phyloP scores from a whole-genome alignment of 345 rosid genomes.

The Brassica cretica region DNA sequence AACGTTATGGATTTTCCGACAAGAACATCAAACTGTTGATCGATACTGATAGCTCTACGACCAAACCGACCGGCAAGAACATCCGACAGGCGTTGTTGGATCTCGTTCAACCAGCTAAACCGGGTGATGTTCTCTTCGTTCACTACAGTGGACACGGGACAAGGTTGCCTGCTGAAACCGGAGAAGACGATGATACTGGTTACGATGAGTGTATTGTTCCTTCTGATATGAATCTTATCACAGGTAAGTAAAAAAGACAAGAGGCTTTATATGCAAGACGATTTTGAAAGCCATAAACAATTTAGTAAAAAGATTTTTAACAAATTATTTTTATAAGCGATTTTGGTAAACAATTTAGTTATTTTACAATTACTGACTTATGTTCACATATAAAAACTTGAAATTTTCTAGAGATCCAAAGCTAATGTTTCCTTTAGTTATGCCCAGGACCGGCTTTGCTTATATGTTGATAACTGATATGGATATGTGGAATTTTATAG shows the following conservation, averaged over 20 bases:
- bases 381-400: too few relatives aligned
- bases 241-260: conserved; percentile 47
- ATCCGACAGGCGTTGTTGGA: conserved; percentile 55
- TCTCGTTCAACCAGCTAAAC: conserved; percentile 58
- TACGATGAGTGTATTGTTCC: conserved; percentile 96
- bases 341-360: too few relatives aligned
- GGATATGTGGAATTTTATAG: too few relatives aligned
- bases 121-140: conserved; percentile 69
- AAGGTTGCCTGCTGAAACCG: conserved; percentile 92
- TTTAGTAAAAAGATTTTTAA: too few relatives aligned
- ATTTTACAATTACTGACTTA: too few relatives aligned
- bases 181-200: conserved; percentile 96
- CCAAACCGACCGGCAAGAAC: conserved; percentile 80
- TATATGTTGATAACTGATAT: too few relatives aligned
- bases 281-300: too few relatives aligned
- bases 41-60: conserved; percentile 63
- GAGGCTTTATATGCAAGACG: not conserved
- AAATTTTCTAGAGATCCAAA: too few relatives aligned
- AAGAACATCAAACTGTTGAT: conserved; percentile 65
- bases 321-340: too few relatives aligned
- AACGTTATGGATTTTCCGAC: conserved; percentile 63
- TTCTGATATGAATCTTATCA: conserved; percentile 89
- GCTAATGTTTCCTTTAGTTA: too few relatives aligned
- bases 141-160: conserved; percentile 98
- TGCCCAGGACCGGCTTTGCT: too few relatives aligned